Evolutionary conservation across 768 basidiomycete species (phyloP).

Genomic region (Podaxis pistillaris): DNA sequence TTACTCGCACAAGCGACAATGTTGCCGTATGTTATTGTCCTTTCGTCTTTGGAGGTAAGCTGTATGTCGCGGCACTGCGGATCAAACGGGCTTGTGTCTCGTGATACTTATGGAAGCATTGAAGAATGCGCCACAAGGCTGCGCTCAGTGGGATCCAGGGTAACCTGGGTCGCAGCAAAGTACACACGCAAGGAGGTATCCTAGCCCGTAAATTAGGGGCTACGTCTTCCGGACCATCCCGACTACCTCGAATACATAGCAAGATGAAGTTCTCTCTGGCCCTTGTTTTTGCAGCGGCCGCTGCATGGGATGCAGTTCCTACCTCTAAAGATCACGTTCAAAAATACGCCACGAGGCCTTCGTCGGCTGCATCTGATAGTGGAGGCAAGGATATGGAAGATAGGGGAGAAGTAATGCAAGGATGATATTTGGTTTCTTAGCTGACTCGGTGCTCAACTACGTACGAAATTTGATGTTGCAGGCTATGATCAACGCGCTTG

Average conservation of each 20-base stretch:
- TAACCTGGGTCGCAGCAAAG: no score
- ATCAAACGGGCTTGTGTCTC: no score
- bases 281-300: background rate
- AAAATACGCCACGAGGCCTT: constrained; percentile 26
- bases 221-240: no score
- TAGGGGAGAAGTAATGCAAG: constrained; percentile 28
- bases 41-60: no score
- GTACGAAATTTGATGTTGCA: constrained; percentile 30
- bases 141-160: no score
- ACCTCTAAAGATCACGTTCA: constrained; percentile 24
- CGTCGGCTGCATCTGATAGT: constrained; percentile 28
- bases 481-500: constrained; percentile 25
- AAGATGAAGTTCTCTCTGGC: background rate
- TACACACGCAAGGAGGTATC: no score
- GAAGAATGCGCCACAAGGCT: no score
- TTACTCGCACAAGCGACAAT: no score
- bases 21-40: no score
- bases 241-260: background rate
- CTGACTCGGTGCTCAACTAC: background rate
- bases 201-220: no score
- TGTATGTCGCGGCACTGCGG: no score
- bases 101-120: no score
- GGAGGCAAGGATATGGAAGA: constrained; percentile 28
- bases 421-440: constrained; percentile 24
- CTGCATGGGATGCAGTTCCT: constrained; percentile 10